These are phyloP conservation scores for Yamadazyma taylorii DNA, from an alignment of 1,139 yeast genomes.

Conservation along the genomic window DNA sequence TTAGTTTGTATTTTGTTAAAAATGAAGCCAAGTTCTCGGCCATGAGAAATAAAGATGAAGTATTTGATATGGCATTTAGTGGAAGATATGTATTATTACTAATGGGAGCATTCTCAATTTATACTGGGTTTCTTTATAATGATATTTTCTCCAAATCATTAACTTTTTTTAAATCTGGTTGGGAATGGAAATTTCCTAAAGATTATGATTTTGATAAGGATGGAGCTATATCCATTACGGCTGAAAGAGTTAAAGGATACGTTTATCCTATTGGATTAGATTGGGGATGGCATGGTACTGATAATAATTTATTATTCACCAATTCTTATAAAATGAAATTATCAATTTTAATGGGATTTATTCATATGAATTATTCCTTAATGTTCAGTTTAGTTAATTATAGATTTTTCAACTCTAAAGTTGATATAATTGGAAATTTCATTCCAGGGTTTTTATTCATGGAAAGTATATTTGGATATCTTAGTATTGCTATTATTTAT, in stretches of 20 bases:
- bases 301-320: conserved; percentile 83
- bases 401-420: conserved; percentile 65
- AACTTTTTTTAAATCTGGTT: conserved; percentile 82
- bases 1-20: conserved; percentile 66
- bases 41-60: conserved; percentile 80
- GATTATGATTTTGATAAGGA: conserved; percentile 60
- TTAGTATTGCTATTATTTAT: conserved; percentile 79
- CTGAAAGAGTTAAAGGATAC: conserved; percentile 51
- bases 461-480: conserved; percentile 95
- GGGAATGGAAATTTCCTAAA: conserved; percentile 79
- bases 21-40: conserved; percentile 66
- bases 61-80: conserved; percentile 91
- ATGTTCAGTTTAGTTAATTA: conserved; percentile 83
- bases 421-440: conserved; percentile 90
- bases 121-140: conserved; percentile 90
- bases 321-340: conserved; percentile 96
- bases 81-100: conserved; percentile 88
- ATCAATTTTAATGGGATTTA: conserved; percentile 90
- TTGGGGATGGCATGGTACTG: conserved; percentile 97
- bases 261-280: conserved; percentile 84
- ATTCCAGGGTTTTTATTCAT: conserved; percentile 91
- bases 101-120: conserved; percentile 93
- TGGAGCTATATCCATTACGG: conserved; percentile 51
- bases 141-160: conserved; percentile 89
- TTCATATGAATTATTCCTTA: conserved; percentile 91